phyloP scores from a whole-genome alignment of 108 stramenopile genomes.

The Phaeodactylum tricornutum region DNA sequence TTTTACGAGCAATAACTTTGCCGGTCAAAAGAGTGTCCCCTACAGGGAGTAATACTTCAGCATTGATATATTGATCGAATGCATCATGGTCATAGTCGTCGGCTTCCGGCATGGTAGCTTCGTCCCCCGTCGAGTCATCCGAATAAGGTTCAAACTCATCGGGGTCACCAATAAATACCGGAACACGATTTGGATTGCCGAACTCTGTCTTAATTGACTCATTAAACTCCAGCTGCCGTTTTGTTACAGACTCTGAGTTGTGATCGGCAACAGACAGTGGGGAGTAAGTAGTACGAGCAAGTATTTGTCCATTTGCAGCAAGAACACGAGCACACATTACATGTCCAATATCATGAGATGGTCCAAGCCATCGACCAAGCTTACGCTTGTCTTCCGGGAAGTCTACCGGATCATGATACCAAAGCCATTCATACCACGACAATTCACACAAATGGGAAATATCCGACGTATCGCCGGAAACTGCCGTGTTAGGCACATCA shows the following conservation, averaged over 20 bases:
- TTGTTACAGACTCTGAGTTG: too few relatives aligned
- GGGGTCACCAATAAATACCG: too few relatives aligned
- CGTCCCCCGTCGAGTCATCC: too few relatives aligned
- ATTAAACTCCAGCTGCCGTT: too few relatives aligned
- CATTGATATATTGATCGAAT: slow-evolving; percentile 14
- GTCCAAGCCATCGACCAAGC: slow-evolving; percentile 24
- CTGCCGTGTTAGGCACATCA: slow-evolving; percentile 9
- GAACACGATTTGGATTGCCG: too few relatives aligned
- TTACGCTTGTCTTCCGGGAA: neutral
- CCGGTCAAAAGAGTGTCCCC: slow-evolving; percentile 10
- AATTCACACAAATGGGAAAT: slow-evolving; percentile 25
- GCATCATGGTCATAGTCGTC: too few relatives aligned
- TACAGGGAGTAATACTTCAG: slow-evolving; percentile 14
- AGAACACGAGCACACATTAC: slow-evolving; percentile 12
- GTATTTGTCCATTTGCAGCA: slow-evolving; percentile 10
- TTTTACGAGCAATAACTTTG: slow-evolving; percentile 19
- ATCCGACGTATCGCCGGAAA: slow-evolving; percentile 28
- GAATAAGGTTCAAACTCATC: too few relatives aligned
- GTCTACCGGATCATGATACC: slow-evolving; percentile 2
- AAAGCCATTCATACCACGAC: slow-evolving; percentile 29
- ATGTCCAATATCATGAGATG: slow-evolving; percentile 5
- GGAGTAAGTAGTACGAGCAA: neutral
- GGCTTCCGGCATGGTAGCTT: too few relatives aligned
- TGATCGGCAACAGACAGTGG: too few relatives aligned
- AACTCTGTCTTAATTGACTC: too few relatives aligned